Base-by-base conservation (phyloP, 2,329 filamentous ascomycete genomes). In the Aspergillus thermomutatus region DNA sequence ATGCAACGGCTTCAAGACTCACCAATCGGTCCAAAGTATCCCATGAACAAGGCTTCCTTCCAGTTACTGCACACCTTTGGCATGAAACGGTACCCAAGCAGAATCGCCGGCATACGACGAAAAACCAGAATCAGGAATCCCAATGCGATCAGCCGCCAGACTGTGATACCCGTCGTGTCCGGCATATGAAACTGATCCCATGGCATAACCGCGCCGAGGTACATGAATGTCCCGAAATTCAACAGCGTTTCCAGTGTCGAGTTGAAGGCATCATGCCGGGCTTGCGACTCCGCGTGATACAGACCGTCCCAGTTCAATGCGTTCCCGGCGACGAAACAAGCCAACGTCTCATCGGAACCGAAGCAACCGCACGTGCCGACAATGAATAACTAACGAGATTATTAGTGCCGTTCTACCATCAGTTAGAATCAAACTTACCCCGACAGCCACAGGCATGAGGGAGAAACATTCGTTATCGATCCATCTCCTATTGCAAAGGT, bases 181-280 rank as follows among this genome's bases (percentile, higher is more conserved):
- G 82, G 81, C 49, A 80, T 74, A 51, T 83, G 73, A 66, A 86
- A 84, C 46, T 83, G 71, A 2, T 65, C 56, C 83, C 83, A 86
- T 0, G 83, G 84, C 52, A 86, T 75, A 49, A 80, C 75, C 4
- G 77, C 76, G 1, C 83, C 84, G 46, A 86, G 75, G 58, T 83
- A 86, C 73, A 85, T 82, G 68, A 86, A 86, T 21, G 81, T 82
- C 7, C 79, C 82, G 61, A 85, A 83, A 65, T 86, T 87, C 50
- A 87, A 74, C 0, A 86, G 66, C 0, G 83, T 79, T 52, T 86
- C 83, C 11, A 87, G 75, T 40, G 78, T 80, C 2, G 79, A 77
- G 66, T 87, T 87, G 62, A 87, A 83, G 49, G 85, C 82, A 56
- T 87, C 84, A 62, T 85, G 83, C 8, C 83, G 79, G 8, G 76